Base-by-base conservation (phyloP, 306 rosid species). In the Astragalus glycyphyllos region DNA sequence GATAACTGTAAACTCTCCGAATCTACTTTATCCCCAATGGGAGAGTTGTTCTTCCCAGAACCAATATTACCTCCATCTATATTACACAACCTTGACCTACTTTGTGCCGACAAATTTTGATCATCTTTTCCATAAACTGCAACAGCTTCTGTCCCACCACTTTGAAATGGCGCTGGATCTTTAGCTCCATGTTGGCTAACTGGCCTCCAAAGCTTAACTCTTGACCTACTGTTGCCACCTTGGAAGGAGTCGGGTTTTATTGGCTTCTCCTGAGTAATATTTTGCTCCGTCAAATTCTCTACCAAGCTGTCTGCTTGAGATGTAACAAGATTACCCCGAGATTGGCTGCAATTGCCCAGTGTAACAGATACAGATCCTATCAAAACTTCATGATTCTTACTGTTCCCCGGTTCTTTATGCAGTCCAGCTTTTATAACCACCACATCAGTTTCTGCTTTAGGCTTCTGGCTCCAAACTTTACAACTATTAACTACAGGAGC, bases 331-430 rank as follows among this genome's bases (percentile, higher is more conserved):
- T 66, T 76, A 68, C 79, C 74, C 77, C 79, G 85, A 11, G 79
- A 64, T 16, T 72, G 88, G 77, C 75, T 57, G 83, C 87, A 75
- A 79, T 82, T 83, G 70, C 84, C 81, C 40, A 94, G 86, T 40
- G 86, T 70, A 59, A 94, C 89, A 5, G 96, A 65, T 51, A 94
- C 88, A 32, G 98, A 94, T 71, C 98, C 98, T 71, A 94, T 94
- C 79, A 94, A 61, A 73, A 93, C 92, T 84, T 93, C 89, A 13
- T 54, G 82, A 56, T 79, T 89, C 71, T 87, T 90, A 14, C 58
- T 58, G 76, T 84, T 78, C 61, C 80, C 89, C 4, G 80, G 66
- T 77, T 86, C 92, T 68, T 77, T 79, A 71, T 65, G 84, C 62
- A 67, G 78, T 67, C 71, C 75, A 68, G 83, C 73, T 75, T 84